Percentiles rank a stretch among this genome's conserved stretches.
phyloP scores from a whole-genome alignment of 169 alveolate genomes.

The Plasmodium vivax region DNA sequence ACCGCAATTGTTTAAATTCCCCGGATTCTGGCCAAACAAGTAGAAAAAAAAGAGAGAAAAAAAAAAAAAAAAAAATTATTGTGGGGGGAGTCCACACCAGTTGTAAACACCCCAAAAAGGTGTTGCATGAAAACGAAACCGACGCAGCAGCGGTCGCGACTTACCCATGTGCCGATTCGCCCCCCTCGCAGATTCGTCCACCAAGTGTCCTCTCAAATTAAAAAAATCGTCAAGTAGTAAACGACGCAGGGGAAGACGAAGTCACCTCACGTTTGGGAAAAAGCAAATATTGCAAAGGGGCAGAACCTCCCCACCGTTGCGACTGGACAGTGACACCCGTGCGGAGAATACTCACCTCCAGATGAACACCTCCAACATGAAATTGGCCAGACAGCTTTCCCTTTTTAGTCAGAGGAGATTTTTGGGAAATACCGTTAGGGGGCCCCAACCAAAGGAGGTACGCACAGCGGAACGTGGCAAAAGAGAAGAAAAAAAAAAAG shows the following conservation, averaged over 20 bases:
- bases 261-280: not conserved
- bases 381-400: not conserved
- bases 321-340: not conserved
- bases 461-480: not conserved
- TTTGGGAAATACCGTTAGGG: slow-evolving; percentile 63
- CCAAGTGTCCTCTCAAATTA: slow-evolving; percentile 42
- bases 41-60: not conserved
- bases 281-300: not conserved
- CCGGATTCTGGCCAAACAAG: slow-evolving; percentile 85
- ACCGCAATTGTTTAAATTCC: slow-evolving; percentile 70
- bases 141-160: not conserved
- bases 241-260: not conserved
- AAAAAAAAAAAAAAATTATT: not conserved
- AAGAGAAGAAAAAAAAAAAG: not conserved
- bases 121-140: not conserved
- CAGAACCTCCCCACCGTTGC: not conserved
- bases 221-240: slow-evolving; percentile 43
- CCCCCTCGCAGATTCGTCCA: slow-evolving; percentile 38
- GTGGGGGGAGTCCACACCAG: not conserved
- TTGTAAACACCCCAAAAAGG: not conserved
- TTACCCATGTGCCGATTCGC: not conserved
- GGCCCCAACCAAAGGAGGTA: slow-evolving; percentile 56
- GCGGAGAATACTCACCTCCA: not conserved
- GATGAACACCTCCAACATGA: not conserved
- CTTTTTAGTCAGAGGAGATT: slow-evolving; percentile 14